Base-by-base conservation (phyloP, 106 monocot genomes). In the Apostasia ramifera region DNA sequence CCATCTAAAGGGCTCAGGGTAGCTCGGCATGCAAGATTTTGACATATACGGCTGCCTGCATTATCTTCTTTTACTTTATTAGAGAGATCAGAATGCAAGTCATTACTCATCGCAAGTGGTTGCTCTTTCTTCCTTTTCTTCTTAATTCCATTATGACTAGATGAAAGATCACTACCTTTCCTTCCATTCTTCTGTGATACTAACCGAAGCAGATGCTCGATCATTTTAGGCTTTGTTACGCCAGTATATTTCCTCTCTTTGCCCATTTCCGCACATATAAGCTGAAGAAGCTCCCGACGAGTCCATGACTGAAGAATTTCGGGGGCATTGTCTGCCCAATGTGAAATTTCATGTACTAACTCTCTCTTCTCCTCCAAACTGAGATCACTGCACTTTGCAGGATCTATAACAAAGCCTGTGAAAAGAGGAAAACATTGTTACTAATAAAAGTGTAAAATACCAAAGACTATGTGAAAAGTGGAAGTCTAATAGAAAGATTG, bases 231-330 rank as follows among this genome's bases (percentile, higher is more conserved):
- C 65, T 99, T 99, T 58, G 98, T 72, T 10, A 90, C 74, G 6
- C 90, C 90, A 8, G 87, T 93, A 65, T 93, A 99, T 70, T 93
- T 99, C 73, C 90, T 87, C 68, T 99, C 87, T 60, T 93, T 84
- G 2, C 98, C 98, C 74, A 90, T 65, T 61, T 99, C 98, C 42
- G 81, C 86, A 66, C 93, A 93, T 47, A 99, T 85, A 13, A 99
- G 73, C 70, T 99, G 79, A 79, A 93, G 77, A 64, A 99, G 90
- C 56, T 99, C 98, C 42, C 82, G 78, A 26, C 93, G 86, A 60
- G 81, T 90, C 87, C 90, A 99, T 11, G 81, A 81, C 51, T 88
- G 87, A 38, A 99, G 85, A 64, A 87, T 81, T 67, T 99, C 87
- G 46, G 78, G 77, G 51, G 98, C 90, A 78, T 83, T 83, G 46